Evolutionary conservation across 2,329 filamentous ascomycete species (phyloP), one percentile per base, ranked within the genome.

Genomic region (Fusarium illudens): DNA sequence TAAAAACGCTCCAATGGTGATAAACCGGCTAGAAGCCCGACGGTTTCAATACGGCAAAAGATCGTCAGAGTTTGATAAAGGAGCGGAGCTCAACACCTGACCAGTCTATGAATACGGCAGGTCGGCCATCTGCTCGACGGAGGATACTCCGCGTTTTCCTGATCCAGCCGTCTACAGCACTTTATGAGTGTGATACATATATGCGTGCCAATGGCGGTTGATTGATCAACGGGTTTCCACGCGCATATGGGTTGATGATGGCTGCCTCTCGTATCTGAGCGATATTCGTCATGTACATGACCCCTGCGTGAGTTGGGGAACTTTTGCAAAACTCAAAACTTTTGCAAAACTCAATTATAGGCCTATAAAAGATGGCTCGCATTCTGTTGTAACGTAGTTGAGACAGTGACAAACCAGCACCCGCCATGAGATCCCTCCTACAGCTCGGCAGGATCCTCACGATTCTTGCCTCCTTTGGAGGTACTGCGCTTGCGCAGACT

Each of bases 51-150:
- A n/a, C 6, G 59, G 62, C 19, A 59, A 62, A 48, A 20, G 55
- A 62, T 62, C 54, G n/a, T 33, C 48, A 49, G n/a, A 22, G 6
- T 19, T 46, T 51, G 49, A 60, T 55, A 49, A 49, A 60, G 60
- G 50, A 36, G 37, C 27, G 50, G 27, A 27, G 25, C 17, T 22
- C 19, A 59, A 39, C 54, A 48, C 33, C 46, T 50, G 44, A 61
- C 37, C 17, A 25, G 4, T 15, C 2, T 25, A 30, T 58, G 34
- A 11, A 51, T 58, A 15, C 15, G 58, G 58, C 30, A 61, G 58
- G 58, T 61, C 58, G 15, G 15, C 19, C 15, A 11, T 30, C n/a
- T 58, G 6, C 6, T 27, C n/a, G 9, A 22, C 34, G 58, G 52
- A 50, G 8, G 34, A 10, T 11, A 10, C n/a, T 22, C 52, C 58